phyloP scores from a whole-genome alignment of 23 red algal species.

The Pyropia haitanensis region DNA sequence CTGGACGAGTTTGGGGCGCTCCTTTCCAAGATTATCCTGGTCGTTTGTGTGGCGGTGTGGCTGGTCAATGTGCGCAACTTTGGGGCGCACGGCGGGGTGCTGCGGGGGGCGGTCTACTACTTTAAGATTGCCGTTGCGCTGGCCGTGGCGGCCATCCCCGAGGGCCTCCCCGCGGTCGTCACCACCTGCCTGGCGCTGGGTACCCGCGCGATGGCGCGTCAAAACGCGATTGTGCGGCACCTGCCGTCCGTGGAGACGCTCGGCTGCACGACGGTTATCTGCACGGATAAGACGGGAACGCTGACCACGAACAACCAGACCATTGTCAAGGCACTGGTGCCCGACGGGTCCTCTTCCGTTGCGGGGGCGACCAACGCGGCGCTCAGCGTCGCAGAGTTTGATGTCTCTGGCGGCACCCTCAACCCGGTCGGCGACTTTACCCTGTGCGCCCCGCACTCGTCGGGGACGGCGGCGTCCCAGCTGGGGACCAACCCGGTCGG shows the following conservation, averaged over 20 bases:
- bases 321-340: slow-evolving; percentile 45
- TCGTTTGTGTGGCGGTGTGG: slow-evolving; percentile 93
- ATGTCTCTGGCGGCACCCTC: slow-evolving; percentile 41
- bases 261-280: slow-evolving; percentile 97
- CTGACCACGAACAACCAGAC: slow-evolving; percentile 95
- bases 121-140: slow-evolving; percentile 99
- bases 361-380: slow-evolving; percentile 2
- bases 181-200: slow-evolving; percentile 97
- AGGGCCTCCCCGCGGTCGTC: slow-evolving; percentile 96
- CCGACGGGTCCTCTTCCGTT: slow-evolving; percentile 1
- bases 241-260: slow-evolving; percentile 97
- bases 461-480: neutral
- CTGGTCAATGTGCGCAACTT: slow-evolving; percentile 95
- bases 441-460: neutral
- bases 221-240: slow-evolving; percentile 94
- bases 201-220: slow-evolving; percentile 78
- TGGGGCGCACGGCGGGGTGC: slow-evolving; percentile 55
- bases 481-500: neutral
- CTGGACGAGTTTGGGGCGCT: slow-evolving; percentile 91
- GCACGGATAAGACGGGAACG: slow-evolving; percentile 99
- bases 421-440: slow-evolving; percentile 44
- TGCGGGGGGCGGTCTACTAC: slow-evolving; percentile 94
- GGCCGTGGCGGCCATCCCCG: slow-evolving; percentile 98
- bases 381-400: slow-evolving; percentile 29
- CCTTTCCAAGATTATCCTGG: slow-evolving; percentile 83